Conservation (phyloP, 208 protist species). For the Leptomonas pyrrhocoris region DNA sequence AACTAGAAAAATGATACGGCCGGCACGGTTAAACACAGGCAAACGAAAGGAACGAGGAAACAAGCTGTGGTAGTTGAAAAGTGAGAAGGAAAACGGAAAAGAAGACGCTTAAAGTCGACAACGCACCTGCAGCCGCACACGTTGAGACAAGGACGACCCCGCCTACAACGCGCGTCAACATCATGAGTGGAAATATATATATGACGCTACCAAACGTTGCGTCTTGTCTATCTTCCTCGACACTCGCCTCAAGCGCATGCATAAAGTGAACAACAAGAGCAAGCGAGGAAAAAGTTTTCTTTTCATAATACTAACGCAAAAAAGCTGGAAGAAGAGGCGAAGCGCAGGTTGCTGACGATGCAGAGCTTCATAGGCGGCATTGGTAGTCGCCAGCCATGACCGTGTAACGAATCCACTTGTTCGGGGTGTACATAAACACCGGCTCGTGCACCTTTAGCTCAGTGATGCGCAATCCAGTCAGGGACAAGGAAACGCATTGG, state of each 20-base stretch:
- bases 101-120: no score
- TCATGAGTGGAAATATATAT: no score
- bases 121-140: no score
- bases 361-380: slow-evolving; percentile 82
- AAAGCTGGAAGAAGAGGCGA: slow-evolving; percentile 1
- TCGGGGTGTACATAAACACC: slow-evolving; percentile 82
- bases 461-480: slow-evolving; percentile 96
- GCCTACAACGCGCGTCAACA: no score
- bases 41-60: no score
- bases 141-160: no score
- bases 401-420: slow-evolving; percentile 99
- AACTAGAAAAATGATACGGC: neutral
- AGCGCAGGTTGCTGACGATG: neutral
- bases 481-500: slow-evolving; percentile 94
- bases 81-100: no score
- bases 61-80: no score
- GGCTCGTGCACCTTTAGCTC: slow-evolving; percentile 93
- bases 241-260: no score
- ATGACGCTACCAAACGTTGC: no score
- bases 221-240: no score
- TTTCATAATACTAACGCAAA: neutral
- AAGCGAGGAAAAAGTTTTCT: neutral
- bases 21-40: no score
- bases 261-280: neutral
- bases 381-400: slow-evolving; percentile 98